Conservation (phyloP, 768 basidiomycete species). For the Amylocystis lapponica region DNA sequence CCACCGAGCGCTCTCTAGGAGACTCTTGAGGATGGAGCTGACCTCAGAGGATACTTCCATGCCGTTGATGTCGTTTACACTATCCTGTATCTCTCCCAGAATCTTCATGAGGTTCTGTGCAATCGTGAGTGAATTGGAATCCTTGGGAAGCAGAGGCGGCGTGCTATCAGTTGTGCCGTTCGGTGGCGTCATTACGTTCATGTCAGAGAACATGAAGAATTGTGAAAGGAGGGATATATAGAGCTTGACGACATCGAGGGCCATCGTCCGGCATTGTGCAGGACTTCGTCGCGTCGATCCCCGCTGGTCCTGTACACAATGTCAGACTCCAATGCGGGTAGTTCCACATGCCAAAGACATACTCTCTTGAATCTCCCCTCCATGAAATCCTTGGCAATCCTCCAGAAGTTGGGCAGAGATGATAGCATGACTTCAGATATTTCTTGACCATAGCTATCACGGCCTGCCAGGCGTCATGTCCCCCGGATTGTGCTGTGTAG, state of each 20-base stretch:
- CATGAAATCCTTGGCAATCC: conserved; percentile 83
- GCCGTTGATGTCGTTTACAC: conserved; percentile 68
- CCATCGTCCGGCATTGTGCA: conserved; percentile 81
- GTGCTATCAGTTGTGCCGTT: conserved; percentile 31
- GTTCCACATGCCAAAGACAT: conserved; percentile 10
- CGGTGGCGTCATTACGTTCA: conserved; percentile 58
- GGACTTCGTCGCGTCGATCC: conserved; percentile 66
- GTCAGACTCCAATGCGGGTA: not conserved
- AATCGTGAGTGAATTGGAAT: conserved; percentile 79
- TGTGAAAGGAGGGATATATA: conserved; percentile 83
- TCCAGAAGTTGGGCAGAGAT: conserved; percentile 92
- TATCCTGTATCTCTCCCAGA: conserved; percentile 81
- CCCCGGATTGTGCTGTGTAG: conserved; percentile 65
- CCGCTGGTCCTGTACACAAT: conserved; percentile 4
- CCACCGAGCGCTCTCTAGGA: conserved; percentile 84
- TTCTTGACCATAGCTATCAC: conserved; percentile 76
- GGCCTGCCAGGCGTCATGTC: conserved; percentile 77
- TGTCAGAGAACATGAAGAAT: conserved; percentile 80
- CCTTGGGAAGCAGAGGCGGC: conserved; percentile 56
- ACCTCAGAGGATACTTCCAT: conserved; percentile 82
- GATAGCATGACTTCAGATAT: conserved; percentile 81
- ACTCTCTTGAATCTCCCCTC: conserved; percentile 94
- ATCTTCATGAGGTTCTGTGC: conserved; percentile 76
- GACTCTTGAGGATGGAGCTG: conserved; percentile 55
- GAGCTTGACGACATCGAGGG: conserved; percentile 77